Percentiles rank a stretch among this genome's conserved stretches.
These are phyloP conservation scores for Rhododendron griersonianum DNA, from an alignment of 148 eudicot genomes.

Conservation along the genomic window DNA sequence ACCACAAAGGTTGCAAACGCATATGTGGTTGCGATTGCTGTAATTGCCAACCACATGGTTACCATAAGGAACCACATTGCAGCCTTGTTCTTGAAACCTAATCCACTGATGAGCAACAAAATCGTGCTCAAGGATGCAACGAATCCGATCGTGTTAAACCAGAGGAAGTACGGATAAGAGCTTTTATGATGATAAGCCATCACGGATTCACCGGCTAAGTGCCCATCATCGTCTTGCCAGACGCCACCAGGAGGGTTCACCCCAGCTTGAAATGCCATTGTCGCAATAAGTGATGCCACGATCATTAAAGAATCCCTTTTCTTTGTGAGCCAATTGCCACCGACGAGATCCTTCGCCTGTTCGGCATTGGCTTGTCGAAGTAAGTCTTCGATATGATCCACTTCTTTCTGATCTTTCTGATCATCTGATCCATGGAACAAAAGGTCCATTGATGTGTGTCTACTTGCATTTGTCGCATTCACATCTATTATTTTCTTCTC, in stretches of 20 bases:
- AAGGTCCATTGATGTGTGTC: slow-evolving; percentile 17
- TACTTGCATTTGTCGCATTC: slow-evolving; percentile 5
- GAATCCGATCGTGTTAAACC: slow-evolving; percentile 14
- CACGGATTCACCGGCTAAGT: slow-evolving; percentile 12
- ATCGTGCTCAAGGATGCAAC: slow-evolving; percentile 4
- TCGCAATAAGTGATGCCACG: slow-evolving; percentile 29
- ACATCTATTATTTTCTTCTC: background rate
- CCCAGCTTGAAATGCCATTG: slow-evolving; percentile 33
- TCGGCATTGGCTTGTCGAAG: background rate
- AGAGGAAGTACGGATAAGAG: background rate
- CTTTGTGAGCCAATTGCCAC: slow-evolving; percentile 8
- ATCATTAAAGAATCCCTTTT: slow-evolving; percentile 17
- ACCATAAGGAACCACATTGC: background rate
- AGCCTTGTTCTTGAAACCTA: background rate
- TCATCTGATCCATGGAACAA: background rate
- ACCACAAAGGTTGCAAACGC: background rate
- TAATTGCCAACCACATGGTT: slow-evolving; percentile 1
- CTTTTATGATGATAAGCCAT: background rate
- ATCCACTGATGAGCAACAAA: background rate
- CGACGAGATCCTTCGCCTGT: background rate
- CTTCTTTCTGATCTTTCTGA: background rate
- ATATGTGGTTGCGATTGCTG: background rate
- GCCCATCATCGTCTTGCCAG: slow-evolving; percentile 10
- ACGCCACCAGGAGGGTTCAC: background rate
- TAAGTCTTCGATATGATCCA: background rate